Conservation (phyloP, 148 eudicot species). For the Tetragonia tetragonoides region DNA sequence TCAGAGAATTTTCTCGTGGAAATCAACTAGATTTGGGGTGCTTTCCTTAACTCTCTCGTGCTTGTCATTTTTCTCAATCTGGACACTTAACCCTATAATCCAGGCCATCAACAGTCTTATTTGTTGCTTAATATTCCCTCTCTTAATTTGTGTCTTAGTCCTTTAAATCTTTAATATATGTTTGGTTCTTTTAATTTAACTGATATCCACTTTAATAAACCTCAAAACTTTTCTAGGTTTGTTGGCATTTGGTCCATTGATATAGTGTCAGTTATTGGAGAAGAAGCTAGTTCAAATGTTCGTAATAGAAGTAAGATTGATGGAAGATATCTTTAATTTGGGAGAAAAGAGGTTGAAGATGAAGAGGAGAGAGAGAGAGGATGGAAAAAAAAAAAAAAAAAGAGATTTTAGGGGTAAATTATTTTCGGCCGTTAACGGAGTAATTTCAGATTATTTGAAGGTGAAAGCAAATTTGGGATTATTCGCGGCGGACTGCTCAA, state of each 20-base stretch:
- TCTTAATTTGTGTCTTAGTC: constrained; percentile 26
- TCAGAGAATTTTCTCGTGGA: constrained; percentile 53
- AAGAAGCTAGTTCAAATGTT: neutral
- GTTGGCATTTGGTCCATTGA: constrained; percentile 15
- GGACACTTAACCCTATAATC: constrained; percentile 38
- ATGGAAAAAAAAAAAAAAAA: no score
- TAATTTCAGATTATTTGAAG: no score
- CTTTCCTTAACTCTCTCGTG: constrained; percentile 52
- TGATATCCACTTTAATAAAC: constrained; percentile 32
- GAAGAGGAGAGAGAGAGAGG: no score
- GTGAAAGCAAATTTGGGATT: no score
- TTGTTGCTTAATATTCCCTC: constrained; percentile 39
- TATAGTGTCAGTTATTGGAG: neutral
- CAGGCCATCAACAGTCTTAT: constrained; percentile 32
- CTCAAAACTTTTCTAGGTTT: constrained; percentile 27
- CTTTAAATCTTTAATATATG: constrained; percentile 31
- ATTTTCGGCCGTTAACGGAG: no score
- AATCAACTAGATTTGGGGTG: constrained; percentile 45
- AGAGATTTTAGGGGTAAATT: no score
- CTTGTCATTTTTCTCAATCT: constrained; percentile 47
- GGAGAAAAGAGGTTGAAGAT: no score
- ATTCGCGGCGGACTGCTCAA: no score
- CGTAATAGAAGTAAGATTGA: neutral
- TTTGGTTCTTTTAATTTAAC: constrained; percentile 20
- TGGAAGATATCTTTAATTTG: no score